These are phyloP conservation scores for Colletotrichum paranaense DNA, from an alignment of 2,329 filamentous ascomycete genomes.

Conservation along the genomic window DNA sequence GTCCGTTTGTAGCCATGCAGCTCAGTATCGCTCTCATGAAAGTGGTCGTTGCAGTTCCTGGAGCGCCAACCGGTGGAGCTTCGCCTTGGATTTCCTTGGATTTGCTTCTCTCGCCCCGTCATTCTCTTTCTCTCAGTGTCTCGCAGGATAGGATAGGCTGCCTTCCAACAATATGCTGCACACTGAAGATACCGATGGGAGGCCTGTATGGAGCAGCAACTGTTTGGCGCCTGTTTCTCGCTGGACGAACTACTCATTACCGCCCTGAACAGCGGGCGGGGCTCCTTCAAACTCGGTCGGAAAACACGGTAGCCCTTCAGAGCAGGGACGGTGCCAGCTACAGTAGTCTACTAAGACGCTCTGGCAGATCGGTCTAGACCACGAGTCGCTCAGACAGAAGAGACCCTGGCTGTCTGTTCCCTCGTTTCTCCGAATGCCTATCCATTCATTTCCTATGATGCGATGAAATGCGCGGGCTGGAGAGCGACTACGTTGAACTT, in stretches of 20 bases:
- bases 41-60: not conserved
- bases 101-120: slow-evolving; percentile 12
- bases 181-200: not conserved
- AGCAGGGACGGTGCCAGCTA: slow-evolving; percentile 23
- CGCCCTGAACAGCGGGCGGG: not conserved
- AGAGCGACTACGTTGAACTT: slow-evolving; percentile 24
- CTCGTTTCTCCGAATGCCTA: not conserved
- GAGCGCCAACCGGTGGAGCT: not conserved
- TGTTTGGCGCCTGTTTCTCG: slow-evolving; percentile 12
- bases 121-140: slow-evolving; percentile 18
- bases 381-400: not conserved
- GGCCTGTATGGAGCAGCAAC: not conserved
- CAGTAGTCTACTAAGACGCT: not conserved
- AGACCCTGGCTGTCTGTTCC: not conserved
- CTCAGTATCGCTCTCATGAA: not conserved
- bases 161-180: not conserved
- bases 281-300: not conserved
- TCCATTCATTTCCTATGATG: slow-evolving; percentile 2
- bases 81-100: slow-evolving; percentile 6
- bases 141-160: slow-evolving; percentile 9
- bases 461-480: not conserved
- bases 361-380: slow-evolving; percentile 21
- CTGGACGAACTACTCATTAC: slow-evolving; percentile 4
- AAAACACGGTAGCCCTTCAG: not conserved
- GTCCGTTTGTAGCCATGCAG: not conserved